phyloP scores from a whole-genome alignment of 441 rosid genomes.

The Manihot esculenta region DNA sequence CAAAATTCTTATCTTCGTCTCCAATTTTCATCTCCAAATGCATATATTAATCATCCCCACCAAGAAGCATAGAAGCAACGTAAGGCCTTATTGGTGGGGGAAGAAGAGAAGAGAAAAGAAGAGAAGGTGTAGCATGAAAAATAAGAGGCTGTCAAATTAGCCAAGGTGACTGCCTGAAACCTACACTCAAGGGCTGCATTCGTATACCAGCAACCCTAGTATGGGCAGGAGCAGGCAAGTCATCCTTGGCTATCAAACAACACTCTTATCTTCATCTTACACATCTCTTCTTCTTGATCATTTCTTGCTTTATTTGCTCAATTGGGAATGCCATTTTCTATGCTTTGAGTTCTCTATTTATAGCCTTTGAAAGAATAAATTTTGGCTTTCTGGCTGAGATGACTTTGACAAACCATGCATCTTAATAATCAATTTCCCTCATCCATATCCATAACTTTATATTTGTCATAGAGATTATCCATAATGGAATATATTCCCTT shows the following conservation, averaged over 20 bases:
- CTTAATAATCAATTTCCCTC: slow-evolving; percentile 1
- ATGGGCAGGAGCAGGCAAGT: slow-evolving; percentile 14
- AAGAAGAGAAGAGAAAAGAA: slow-evolving; percentile 15
- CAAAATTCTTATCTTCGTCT: slow-evolving; percentile 14
- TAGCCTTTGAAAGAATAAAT: not conserved
- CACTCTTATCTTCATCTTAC: slow-evolving; percentile 11
- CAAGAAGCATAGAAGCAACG: no score
- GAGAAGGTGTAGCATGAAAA: slow-evolving; percentile 2
- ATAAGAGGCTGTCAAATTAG: slow-evolving; percentile 17
- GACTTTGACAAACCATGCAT: not conserved
- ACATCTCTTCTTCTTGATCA: not conserved
- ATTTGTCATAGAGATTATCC: not conserved
- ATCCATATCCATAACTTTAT: not conserved
- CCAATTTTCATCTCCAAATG: not conserved
- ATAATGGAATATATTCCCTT: slow-evolving; percentile 10
- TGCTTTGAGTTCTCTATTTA: slow-evolving; percentile 4
- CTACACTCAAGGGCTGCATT: not conserved
- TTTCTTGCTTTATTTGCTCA: not conserved
- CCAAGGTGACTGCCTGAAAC: slow-evolving; percentile 18
- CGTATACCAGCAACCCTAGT: not conserved
- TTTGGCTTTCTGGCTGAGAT: not conserved
- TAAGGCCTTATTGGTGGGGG: not conserved
- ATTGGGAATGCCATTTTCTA: not conserved
- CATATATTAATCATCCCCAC: no score
- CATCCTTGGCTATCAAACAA: slow-evolving; percentile 24